A percentile compares a stretch with the other conserved stretches of the same genome.
Conservation (phyloP, 345 rosid species). For the Streptanthus diversifolius region DNA sequence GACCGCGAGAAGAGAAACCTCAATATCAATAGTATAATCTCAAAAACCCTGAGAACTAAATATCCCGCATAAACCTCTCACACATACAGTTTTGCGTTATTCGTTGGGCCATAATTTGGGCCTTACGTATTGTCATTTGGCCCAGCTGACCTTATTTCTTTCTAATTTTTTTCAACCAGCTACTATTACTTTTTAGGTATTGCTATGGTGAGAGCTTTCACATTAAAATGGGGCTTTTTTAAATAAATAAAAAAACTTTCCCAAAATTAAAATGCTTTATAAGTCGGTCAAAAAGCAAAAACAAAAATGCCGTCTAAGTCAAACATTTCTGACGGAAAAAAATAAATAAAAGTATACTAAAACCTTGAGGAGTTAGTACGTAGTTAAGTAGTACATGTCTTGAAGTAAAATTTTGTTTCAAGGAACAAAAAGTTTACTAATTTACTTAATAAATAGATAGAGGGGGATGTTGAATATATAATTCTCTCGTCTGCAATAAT, state of each 20-base stretch:
- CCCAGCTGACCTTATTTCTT: background rate
- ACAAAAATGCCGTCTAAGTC: background rate
- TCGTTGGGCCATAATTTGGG: background rate
- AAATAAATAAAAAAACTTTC: too few relatives aligned
- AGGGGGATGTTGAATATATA: background rate
- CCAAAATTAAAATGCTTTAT: background rate
- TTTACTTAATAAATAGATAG: background rate
- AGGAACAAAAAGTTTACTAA: too few relatives aligned
- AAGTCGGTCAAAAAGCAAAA: background rate
- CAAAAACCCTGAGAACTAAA: conserved; percentile 14
- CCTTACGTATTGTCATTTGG: background rate
- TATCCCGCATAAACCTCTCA: background rate
- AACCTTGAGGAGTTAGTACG: background rate
- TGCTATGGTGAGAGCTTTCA: too few relatives aligned
- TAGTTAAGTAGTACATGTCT: background rate
- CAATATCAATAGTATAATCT: background rate
- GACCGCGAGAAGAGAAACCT: conserved; percentile 4
- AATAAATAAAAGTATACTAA: background rate
- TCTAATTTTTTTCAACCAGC: too few relatives aligned
- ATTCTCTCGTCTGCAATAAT: background rate
- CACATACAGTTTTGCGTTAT: background rate
- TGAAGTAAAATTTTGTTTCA: too few relatives aligned
- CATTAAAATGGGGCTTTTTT: too few relatives aligned
- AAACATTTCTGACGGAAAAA: background rate
- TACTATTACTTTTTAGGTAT: too few relatives aligned